These are phyloP conservation scores for Globisporangium splendens DNA, from an alignment of 352 stramenopile genomes.

Conservation along the genomic window DNA sequence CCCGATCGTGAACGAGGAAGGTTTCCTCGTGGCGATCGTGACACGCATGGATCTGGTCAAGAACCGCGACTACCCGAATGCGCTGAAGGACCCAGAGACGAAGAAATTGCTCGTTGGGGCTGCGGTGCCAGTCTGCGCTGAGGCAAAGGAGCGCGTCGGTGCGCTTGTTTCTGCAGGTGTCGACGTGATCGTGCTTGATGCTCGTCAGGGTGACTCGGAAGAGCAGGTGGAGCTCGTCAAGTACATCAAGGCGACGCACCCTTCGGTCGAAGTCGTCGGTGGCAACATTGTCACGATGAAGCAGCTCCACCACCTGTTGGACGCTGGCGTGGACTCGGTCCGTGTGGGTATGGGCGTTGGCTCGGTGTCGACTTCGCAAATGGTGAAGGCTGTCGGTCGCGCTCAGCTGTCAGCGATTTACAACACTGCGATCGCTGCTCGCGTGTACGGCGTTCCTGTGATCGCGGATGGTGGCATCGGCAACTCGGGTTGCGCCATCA, in stretches of 20 bases:
- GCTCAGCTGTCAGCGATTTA: conserved; percentile 98
- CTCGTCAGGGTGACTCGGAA: conserved; percentile 96
- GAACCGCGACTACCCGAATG: conserved; percentile 93
- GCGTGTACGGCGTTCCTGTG: conserved; percentile 94
- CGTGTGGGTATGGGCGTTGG: conserved; percentile 98
- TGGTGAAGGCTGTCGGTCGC: conserved; percentile 96
- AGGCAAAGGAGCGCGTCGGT: conserved; percentile 88
- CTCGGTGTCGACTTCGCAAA: conserved; percentile 99
- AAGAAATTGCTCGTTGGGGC: conserved; percentile 94
- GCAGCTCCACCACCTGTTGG: conserved; percentile 95
- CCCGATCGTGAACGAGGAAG: conserved; percentile 95
- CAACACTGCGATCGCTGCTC: conserved; percentile 92
- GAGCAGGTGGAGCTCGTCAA: conserved; percentile 68
- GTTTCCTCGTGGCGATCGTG: conserved; percentile 96
- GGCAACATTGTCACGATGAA: conserved; percentile 97
- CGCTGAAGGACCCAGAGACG: conserved; percentile 93
- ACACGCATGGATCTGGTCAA: conserved; percentile 96
- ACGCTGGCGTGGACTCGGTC: conserved; percentile 97
- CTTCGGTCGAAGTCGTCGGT: conserved; percentile 93
- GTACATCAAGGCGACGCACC: conserved; percentile 93
- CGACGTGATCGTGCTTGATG: conserved; percentile 98
- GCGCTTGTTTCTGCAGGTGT: conserved; percentile 90
- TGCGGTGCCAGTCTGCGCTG: conserved; percentile 93
- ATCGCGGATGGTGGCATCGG: conserved; percentile 98
- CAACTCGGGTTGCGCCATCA: conserved; percentile 95